These are phyloP conservation scores for Pouteria campechiana DNA, from an alignment of 179 eudicot species.

Conservation along the genomic window DNA sequence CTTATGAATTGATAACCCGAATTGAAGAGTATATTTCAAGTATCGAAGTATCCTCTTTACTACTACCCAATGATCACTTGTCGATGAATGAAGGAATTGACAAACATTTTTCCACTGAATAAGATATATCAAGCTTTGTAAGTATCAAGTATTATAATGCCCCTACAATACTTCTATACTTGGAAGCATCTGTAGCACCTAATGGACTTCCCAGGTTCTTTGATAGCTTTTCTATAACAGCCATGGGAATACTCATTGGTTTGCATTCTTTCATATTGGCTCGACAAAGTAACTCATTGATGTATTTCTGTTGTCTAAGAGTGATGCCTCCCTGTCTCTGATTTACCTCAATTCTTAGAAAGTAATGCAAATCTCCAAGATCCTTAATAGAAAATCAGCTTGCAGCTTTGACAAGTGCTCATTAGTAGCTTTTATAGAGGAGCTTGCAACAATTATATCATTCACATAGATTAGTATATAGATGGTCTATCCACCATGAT, in stretches of 20 bases:
- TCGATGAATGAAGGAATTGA: slow-evolving; percentile 6
- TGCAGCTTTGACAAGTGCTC: background rate
- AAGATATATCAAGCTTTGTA: slow-evolving; percentile 6
- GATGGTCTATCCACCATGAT: background rate
- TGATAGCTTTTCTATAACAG: background rate
- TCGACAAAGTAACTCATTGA: slow-evolving; percentile 1
- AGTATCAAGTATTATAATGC: slow-evolving; percentile 6
- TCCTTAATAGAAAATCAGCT: slow-evolving; percentile 9
- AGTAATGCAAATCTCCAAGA: background rate
- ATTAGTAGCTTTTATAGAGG: background rate
- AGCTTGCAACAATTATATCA: slow-evolving; percentile 2
- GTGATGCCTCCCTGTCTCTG: background rate
- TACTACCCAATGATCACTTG: background rate
- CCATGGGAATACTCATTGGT: slow-evolving; percentile 3
- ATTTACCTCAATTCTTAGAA: slow-evolving; percentile 8
- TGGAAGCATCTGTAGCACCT: background rate
- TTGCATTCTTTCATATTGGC: slow-evolving; percentile 7
- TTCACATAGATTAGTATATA: slow-evolving; percentile 7
- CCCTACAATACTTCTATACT: slow-evolving; percentile 1
- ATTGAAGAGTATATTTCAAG: background rate
- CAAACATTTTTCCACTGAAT: slow-evolving; percentile 5
- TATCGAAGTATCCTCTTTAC: slow-evolving; percentile 6
- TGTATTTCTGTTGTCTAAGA: slow-evolving; percentile 8
- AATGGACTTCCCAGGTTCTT: background rate
- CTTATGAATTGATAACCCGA: background rate